Evolutionary conservation across 2,329 filamentous ascomycete genomes (phyloP), one percentile per base, ranked within the genome.

Genomic region (Phialophora verrucosa): DNA sequence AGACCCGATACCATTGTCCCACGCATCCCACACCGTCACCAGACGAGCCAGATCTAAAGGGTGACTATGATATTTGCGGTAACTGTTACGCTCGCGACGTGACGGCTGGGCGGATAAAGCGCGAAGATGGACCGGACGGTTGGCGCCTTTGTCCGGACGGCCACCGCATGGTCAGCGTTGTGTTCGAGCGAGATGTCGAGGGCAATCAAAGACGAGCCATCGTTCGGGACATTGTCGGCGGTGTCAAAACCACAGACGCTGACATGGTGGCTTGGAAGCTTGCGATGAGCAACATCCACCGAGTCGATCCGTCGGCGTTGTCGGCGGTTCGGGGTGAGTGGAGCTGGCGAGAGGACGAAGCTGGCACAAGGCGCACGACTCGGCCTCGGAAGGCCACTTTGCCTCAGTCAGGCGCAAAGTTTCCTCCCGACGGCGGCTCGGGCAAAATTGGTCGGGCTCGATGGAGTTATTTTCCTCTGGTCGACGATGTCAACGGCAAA

Each of bases 11-110:
- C 72, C 94, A 97, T 78, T 98, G 94, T 78, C 89, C 88, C 57
- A 63, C 59, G 6, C 72, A 74, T 55, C 58, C 66, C 8, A 70
- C 71, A 42, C 68, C 71, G 5, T 81, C 84, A 59, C 96, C 93
- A 77, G 87, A 87, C 59, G 82, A 85, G 32, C 80, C 82, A 4
- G 74, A 79, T 27, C 78, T 79, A 0, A 65, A 63, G 23, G 93
- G 93, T n/a, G 91, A 96, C 76, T 96, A 95, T 76, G 92, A 97
- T 72, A 86, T 97, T 56, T 97, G 93, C 79, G 83, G 83, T 20
- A 81, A 84, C 3, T 97, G 93, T 81, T 97, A 97, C 77, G 80
- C 84, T 58, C 85, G 84, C 55, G 83, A 93, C 7, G 85, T 91
- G 1, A 78, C 82, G 1, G 84, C 84, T 0, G 84, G 86, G 8